Conservation (phyloP, 148 eudicot genomes). For the Mesembryanthemum crystallinum region DNA sequence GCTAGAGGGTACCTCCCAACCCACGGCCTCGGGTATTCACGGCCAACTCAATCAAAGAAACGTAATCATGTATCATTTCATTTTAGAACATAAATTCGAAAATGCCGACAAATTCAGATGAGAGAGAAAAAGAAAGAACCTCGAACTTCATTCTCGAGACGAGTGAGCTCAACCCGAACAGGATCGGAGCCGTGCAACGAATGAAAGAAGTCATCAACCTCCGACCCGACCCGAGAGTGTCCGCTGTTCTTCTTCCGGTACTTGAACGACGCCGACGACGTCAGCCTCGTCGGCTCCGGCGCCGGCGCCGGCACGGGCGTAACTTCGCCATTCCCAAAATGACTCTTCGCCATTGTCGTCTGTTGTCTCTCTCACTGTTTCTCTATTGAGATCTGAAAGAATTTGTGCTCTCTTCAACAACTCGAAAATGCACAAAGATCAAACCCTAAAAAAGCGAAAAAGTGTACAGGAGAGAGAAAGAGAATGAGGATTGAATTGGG, state of each 20-base stretch:
- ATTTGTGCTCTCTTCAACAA: background rate
- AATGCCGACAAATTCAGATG: slow-evolving; percentile 1
- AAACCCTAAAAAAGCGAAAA: slow-evolving; percentile 4
- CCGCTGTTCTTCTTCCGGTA: slow-evolving; percentile 39
- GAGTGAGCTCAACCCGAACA: slow-evolving; percentile 75
- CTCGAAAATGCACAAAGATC: background rate
- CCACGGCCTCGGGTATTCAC: no score
- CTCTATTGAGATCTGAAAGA: background rate
- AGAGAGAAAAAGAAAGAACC: slow-evolving; percentile 36
- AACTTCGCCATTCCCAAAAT: slow-evolving; percentile 31
- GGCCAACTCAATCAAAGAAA: background rate
- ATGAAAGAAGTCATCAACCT: slow-evolving; percentile 52
- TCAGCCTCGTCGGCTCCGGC: slow-evolving; percentile 32
- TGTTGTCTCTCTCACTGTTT: slow-evolving; percentile 3
- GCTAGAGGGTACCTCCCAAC: no score
- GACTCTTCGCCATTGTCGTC: slow-evolving; percentile 19
- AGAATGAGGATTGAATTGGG: background rate
- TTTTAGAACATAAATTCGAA: no score
- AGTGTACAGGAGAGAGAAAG: background rate
- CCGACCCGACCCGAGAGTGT: slow-evolving; percentile 48
- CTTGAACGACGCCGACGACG: slow-evolving; percentile 44
- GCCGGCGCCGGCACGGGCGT: slow-evolving; percentile 30
- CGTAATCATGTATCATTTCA: no score
- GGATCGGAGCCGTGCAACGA: slow-evolving; percentile 93
- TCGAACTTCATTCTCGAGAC: slow-evolving; percentile 85